Base-by-base conservation (phyloP, 306 rosid genomes). In the Echinosophora koreensis region DNA sequence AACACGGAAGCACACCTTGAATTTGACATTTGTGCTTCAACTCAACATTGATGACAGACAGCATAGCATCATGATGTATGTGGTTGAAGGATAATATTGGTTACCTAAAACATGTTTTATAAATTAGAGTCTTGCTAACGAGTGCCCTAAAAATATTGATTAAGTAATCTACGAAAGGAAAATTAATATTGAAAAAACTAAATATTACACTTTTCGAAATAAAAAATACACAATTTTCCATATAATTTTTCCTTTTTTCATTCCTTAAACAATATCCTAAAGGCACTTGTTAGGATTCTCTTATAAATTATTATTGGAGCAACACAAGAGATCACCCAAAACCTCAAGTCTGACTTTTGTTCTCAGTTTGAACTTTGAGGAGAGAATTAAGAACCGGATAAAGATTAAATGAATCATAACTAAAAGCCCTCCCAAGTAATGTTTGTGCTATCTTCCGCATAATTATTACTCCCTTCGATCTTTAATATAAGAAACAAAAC, bases 71-170 rank as follows among this genome's bases (percentile, higher is more conserved):
- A 54, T 51, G 14, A 58, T 66, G 65, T 67, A 58, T 66, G 65
- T 67, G 39, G 80, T 59, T 60, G 64, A 74, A 67, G 41, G 55
- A 78, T 32, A 52, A 32, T 27, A 35, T 62, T 61, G 57, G 65
- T 35, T 69, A 83, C 84, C 84, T 18, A 54, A 78, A 69, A 13
- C 68, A 66, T 50, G 39, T 63, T 59, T 80, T 58, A 39, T 39
- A 6, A 51, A 10, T 17, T 71, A 67, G n/a, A n/a, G n/a, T n/a
- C n/a, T n/a, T n/a, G n/a, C n/a, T n/a, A n/a, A n/a, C n/a, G n/a
- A n/a, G n/a, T n/a, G n/a, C n/a, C n/a, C n/a, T n/a, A n/a, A n/a
- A n/a, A n/a, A n/a, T n/a, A n/a, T n/a, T n/a, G n/a, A n/a, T n/a
- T n/a, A n/a, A n/a, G n/a, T n/a, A n/a, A n/a, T n/a, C n/a, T n/a